Base-by-base conservation (phyloP, 73 alveolate genomes). In the Breviolum minutum region DNA sequence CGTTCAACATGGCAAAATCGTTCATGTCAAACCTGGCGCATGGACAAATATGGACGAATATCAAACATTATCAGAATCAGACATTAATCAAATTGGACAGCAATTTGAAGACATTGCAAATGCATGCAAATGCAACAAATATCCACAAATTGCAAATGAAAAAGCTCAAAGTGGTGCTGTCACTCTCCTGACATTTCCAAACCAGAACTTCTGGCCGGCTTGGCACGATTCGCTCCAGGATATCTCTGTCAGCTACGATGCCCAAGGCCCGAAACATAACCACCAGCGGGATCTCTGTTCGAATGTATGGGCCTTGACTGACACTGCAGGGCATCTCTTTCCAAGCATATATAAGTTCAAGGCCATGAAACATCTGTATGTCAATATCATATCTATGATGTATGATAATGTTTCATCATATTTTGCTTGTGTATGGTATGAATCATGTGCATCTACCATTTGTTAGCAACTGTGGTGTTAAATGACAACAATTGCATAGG, bases 251-350 rank as follows among this genome's bases (percentile, higher is more conserved):
- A 19, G 99, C 99, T 29, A 99, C 99, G 27, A 99, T 80, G 89
- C 99, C 88, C 99, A 99, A 99, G 54, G 99, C 99, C 68, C 99
- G 98, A 99, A 99, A 99, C 95, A 99, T 97, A 29, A 99, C 97
- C 40, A 99, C 99, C 48, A 99, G 95, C 19, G 99, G 99, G 77
- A 99, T 99, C 98, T 99, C 99, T 73, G 99, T 99, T 95, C 99
- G 99, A 81, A 99, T 99, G 99, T 99, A 99, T 14, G 99, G 99
- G n/a, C 99, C 96, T 89, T 27, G 84, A 32, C 66, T 12, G 8
- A 40, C 3, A 3, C 54, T 3, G 3, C 54, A 40, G 3, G 54
- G 54, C 54, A 40, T 40, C 54, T 68, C 77, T 68, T 22, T 14
- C 3, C 77, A 68, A 68, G 77, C 77, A 68, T n/a, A n/a, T n/a